Evolutionary conservation across 2,329 filamentous ascomycete species (phyloP).

Genomic region (Sporothrix brasiliensis): DNA sequence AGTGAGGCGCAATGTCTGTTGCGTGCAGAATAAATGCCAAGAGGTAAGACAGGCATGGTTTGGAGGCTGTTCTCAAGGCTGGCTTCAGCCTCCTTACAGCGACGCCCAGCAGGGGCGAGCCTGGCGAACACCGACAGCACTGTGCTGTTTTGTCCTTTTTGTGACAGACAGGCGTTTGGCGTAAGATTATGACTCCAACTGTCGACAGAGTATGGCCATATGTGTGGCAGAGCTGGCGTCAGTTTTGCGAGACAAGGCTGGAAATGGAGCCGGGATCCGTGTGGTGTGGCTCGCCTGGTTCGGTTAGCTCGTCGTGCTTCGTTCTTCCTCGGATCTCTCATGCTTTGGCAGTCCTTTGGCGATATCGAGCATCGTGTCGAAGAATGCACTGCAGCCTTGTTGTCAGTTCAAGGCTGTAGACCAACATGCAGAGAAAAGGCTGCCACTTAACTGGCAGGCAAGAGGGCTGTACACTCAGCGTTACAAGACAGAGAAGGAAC

Average conservation of each 20-base stretch:
- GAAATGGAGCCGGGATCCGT: conserved; percentile 12
- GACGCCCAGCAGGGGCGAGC: background rate
- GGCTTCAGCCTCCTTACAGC: background rate
- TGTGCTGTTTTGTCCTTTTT: background rate
- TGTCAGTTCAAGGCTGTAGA: conserved; percentile 6
- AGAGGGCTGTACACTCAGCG: background rate
- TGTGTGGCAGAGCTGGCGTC: background rate
- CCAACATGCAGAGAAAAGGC: background rate
- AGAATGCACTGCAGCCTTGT: background rate
- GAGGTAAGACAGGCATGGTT: background rate
- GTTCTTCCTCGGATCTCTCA: background rate
- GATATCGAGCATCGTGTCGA: background rate
- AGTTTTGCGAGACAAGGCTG: background rate
- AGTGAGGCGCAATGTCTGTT: conserved; percentile 12
- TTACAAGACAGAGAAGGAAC: background rate
- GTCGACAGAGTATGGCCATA: background rate
- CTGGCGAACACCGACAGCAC: background rate
- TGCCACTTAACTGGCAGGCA: background rate
- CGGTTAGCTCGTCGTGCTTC: background rate
- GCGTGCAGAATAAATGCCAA: background rate
- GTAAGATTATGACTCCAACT: background rate
- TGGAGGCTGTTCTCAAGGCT: background rate
- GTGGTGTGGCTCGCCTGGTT: background rate
- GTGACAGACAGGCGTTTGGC: background rate
- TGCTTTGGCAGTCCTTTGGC: background rate